Evolutionary conservation across 805 yeast species (phyloP), one percentile per base, ranked within the genome.

Genomic region (Alloascoidea africana): DNA sequence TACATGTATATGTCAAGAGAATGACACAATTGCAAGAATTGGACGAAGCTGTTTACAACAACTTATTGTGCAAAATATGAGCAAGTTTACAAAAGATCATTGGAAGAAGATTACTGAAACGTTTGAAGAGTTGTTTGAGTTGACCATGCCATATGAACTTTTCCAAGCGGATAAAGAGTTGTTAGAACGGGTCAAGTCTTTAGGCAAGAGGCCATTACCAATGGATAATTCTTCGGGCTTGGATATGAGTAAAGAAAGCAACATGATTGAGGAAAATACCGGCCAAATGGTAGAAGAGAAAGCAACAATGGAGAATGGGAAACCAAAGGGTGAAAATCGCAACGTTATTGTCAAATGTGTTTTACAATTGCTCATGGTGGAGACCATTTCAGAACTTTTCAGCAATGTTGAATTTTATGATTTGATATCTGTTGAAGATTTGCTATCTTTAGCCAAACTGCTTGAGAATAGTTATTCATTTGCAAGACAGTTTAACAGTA

Each of bases 1-100:
- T 2, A 77, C 89, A 4, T 91, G 98, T 58, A 84, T 91, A 37
- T 85, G 95, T 48, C 98, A 91, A 56, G 96, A 87, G 48, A 89
- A 91, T 54, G 98, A 91, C 50, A 87, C 97, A 0, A 86, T 93
- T 48, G 93, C 96, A 0, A 69, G 94, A 48, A 89, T 89, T 45
- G 99, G 98, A 23, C 71, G 93, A 50, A 73, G 89, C 5, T 87
- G 98, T 54, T 65, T 91, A 41, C 79, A 81, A 46, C 81, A 77
- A 45, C 63, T 91, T 42, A 68, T 91, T 40, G 58, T 76, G n/a
- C 80, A 80, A 44, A 93, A 91, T 52, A 70, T 76, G 45, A 47
- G 56, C 5, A 74, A 73, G 48, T 84, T 91, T 51, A 53, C 58
- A 15, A 65, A 59, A 6, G 59, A 59, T 4, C 89, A 93, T 47